Base-by-base conservation (phyloP, 2,329 filamentous ascomycete species). In the Fusarium tanahbumbuense region DNA sequence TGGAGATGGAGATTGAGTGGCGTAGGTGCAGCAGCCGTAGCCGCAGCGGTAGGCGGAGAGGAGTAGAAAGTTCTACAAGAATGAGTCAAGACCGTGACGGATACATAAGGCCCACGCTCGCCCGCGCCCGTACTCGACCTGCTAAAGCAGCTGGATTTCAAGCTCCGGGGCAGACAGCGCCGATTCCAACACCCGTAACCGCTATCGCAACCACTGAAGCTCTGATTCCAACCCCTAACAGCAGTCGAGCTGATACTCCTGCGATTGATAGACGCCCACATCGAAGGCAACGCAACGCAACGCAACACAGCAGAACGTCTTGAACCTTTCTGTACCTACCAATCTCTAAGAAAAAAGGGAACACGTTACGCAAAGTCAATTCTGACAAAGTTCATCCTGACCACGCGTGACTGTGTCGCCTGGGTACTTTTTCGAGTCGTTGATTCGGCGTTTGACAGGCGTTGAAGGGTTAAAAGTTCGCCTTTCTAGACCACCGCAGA, bases 1-100 rank as follows among this genome's bases (percentile, higher is more conserved):
- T 65, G 67, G 47, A 60, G 73, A 56, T 60, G 70, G 55, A 48
- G 57, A 46, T 30, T 18, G 47, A 41, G 67, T 64, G 56, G 73
- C 49, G 58, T 66, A 54, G 57, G 65, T 66, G 66, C 60, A 68
- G 63, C 61, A 54, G 73, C 50, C 54, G 37, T 27, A 10, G 46
- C 23, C 55, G 37, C 47, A 11, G 46, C 23, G 30, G 32, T 15
- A 56, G 54, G 25, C 54, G 54, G 61, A 46, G 46, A 56, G 45
- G 54, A 41, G 76, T 83, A 77, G 81, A 83, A 83, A 80, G 73
- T 83, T 83, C 80, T 82, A 82, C 80, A 82, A 81, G 79, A 76
- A 75, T 81, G 80, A 81, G 79, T 81, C 81, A 80, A 79, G 67
- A 62, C 48, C 79, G 79, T 77, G 66, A 64, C 48, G 69, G 70